phyloP scores from a whole-genome alignment of 2,329 filamentous ascomycete genomes.

The Trichoderma sp. region DNA sequence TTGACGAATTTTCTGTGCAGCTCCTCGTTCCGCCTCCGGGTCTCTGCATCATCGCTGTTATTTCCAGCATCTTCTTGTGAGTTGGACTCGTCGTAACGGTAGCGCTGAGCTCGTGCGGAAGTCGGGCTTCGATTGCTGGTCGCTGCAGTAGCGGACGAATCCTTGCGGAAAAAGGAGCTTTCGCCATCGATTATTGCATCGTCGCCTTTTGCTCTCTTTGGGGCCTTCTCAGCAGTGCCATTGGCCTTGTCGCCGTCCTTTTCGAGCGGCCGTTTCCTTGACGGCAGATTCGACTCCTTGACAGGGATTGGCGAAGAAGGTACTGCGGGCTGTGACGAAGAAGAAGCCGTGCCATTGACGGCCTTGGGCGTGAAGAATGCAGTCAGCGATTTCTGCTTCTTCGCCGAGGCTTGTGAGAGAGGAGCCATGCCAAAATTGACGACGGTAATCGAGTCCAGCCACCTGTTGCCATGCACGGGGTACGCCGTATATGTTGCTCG shows the following conservation, averaged over 20 bases:
- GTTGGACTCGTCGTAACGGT: conserved; percentile 51
- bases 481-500: not conserved
- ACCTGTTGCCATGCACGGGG: not conserved
- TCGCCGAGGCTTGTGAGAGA: conserved; percentile 48
- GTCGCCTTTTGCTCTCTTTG: conserved; percentile 38
- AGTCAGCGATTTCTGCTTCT: conserved; percentile 81
- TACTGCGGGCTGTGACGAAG: conserved; percentile 39
- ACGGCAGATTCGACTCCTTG: conserved; percentile 36
- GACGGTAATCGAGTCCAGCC: not conserved
- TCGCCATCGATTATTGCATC: conserved; percentile 42
- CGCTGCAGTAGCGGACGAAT: not conserved
- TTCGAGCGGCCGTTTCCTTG: conserved; percentile 56
- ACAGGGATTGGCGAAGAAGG: conserved; percentile 35
- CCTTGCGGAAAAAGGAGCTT: conserved; percentile 42
- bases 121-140: conserved; percentile 26
- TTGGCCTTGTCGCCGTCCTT: conserved; percentile 47
- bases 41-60: conserved; percentile 55
- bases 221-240: not conserved
- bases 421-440: conserved; percentile 39
- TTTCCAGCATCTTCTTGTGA: conserved; percentile 46
- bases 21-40: conserved; percentile 63
- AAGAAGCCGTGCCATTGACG: conserved; percentile 49
- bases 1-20: conserved; percentile 85
- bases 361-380: conserved; percentile 77
- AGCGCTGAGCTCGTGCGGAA: conserved; percentile 53